Base-by-base conservation (phyloP, 768 basidiomycete species). In the Harrya chromipes region DNA sequence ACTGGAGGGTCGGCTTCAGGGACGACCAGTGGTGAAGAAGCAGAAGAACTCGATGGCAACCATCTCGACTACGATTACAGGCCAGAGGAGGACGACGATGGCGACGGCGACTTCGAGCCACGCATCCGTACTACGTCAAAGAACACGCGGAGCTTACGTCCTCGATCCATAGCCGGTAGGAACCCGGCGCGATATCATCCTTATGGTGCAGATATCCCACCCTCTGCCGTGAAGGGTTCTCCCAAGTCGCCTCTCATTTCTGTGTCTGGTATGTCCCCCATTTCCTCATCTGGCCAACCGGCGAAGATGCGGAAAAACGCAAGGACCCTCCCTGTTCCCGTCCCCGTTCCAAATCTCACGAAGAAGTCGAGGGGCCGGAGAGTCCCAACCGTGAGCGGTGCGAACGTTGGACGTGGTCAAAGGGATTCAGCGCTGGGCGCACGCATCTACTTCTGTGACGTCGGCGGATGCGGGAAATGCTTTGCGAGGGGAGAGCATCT, bases 401-500 rank as follows among this genome's bases (percentile, higher is more conserved):
- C 76, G 41, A 56, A 33, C 57, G 43, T 33, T 8, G 55, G 56
- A 20, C 64, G 68, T 27, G 38, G 50, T 54, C 68, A 66, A 58
- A 71, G 66, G 54, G 72, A 66, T 67, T 62, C 63, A 42, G 69
- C 60, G 62, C 64, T 67, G 57, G 69, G 64, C 57, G 73, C 63
- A 61, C 74, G 82, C 52, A 74, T 80, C 57, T 90, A 90, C 65
- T 72, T 80, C 41, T 94, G 91, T 73, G 78, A 79, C 50, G 90
- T 93, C 23, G 78, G 80, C 14, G 90, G 84, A 6, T 94, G 93
- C 66, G 87, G 85, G 37, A 93, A 93, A 70, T 87, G 84, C 59
- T 94, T 95, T 68, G 84, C 85, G 31, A 77, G 93, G 26, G 86
- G 87, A 19, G 93, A 95, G 69, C 93, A 95, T 66, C 71, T 95